phyloP scores from a whole-genome alignment of 352 stramenopile species.

The Pseudoperonospora humuli region DNA sequence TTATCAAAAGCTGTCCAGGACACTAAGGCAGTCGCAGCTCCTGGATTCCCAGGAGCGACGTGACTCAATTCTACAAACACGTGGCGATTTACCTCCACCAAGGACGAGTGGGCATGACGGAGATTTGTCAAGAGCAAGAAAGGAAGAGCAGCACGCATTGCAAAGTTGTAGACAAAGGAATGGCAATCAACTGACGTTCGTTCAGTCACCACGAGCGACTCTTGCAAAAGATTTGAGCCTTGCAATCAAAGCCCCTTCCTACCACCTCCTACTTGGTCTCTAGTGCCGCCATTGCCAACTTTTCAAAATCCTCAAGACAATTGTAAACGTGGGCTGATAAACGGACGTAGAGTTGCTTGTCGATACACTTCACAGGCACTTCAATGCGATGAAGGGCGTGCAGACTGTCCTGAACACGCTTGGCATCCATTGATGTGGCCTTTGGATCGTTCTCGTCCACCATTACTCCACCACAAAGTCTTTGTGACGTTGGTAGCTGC shows the following conservation, averaged over 20 bases:
- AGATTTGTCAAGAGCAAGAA: constrained; percentile 2
- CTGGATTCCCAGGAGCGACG: constrained; percentile 35
- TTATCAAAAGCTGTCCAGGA: constrained; percentile 43
- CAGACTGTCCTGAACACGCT: constrained; percentile 87
- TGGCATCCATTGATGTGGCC: constrained; percentile 80
- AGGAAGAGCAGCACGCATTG: constrained; percentile 1
- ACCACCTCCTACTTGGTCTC: constrained; percentile 4
- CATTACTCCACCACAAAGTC: constrained; percentile 37
- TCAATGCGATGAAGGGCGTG: constrained; percentile 79
- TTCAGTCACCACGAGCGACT: constrained; percentile 12
- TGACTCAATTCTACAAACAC: constrained; percentile 24
- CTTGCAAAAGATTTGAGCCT: constrained; percentile 16
- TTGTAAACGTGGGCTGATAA: constrained; percentile 93
- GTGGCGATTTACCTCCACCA: constrained; percentile 15
- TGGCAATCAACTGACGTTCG: constrained; percentile 9
- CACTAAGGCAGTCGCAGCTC: too few species aligned
- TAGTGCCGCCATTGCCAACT: constrained; percentile 29
- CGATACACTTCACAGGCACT: constrained; percentile 90
- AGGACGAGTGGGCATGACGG: background rate
- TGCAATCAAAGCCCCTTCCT: background rate
- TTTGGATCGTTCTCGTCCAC: constrained; percentile 14
- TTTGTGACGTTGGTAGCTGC: constrained; percentile 35
- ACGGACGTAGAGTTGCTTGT: constrained; percentile 80
- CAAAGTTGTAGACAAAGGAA: background rate
- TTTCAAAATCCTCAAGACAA: constrained; percentile 69